These are phyloP conservation scores for Citrus mangshanensis DNA, from an alignment of 345 rosid species.

Conservation along the genomic window DNA sequence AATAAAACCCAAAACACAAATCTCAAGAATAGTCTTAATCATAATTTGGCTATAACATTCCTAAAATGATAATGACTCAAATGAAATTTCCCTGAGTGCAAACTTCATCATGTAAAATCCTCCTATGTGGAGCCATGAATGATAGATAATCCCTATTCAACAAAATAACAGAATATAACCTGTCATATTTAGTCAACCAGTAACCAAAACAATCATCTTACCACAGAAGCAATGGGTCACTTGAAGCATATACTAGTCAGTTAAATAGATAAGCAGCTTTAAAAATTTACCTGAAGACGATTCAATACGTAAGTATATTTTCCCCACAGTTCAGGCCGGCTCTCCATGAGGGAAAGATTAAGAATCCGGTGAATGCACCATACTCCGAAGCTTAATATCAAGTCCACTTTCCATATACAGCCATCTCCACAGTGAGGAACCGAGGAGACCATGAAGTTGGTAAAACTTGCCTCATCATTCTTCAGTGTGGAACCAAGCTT, in stretches of 20 bases:
- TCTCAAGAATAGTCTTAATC: background rate
- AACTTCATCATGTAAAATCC: background rate
- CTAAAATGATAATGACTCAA: background rate
- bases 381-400: constrained; percentile 88
- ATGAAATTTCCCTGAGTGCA: background rate
- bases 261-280: background rate
- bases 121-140: background rate
- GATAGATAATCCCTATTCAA: background rate
- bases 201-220: background rate
- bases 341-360: constrained; percentile 87
- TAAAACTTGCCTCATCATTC: constrained; percentile 26
- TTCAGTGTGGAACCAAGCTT: constrained; percentile 25
- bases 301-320: constrained; percentile 92
- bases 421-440: constrained; percentile 93
- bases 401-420: constrained; percentile 80
- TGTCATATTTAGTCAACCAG: background rate
- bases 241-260: background rate
- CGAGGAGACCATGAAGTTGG: constrained; percentile 45
- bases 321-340: constrained; percentile 99
- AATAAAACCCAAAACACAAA: background rate
- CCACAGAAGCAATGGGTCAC: background rate
- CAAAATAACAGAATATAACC: too few relatives aligned
- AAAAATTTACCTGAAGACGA: constrained; percentile 80
- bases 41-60: background rate
- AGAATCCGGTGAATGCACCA: constrained; percentile 98